These are phyloP conservation scores for Wallemia hederae DNA, from an alignment of 1,284 basidiomycete genomes.

Conservation along the genomic window DNA sequence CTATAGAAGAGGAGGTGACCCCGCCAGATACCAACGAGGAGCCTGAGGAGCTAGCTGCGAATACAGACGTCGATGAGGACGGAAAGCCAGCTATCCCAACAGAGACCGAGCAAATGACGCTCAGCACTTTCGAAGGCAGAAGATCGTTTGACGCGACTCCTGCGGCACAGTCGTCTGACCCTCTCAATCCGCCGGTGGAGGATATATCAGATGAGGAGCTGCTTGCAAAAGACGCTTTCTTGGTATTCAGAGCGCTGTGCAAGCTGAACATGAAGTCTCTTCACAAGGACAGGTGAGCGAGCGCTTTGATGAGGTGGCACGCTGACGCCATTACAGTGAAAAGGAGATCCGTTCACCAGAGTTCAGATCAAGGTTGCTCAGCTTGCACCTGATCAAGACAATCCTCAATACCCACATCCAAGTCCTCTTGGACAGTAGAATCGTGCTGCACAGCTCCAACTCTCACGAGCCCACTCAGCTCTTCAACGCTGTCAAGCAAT, in stretches of 20 bases:
- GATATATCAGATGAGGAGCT: conserved; percentile 25
- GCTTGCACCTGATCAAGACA: conserved; percentile 72
- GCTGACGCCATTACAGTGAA: conserved; percentile 26
- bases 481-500: conserved; percentile 73
- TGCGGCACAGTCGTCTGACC: conserved; percentile 3
- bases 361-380: conserved; percentile 80
- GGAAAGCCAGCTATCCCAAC: background rate
- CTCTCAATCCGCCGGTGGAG: background rate
- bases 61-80: background rate
- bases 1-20: background rate
- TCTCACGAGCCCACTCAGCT: conserved; percentile 53
- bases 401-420: conserved; percentile 70
- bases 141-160: conserved; percentile 8
- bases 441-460: conserved; percentile 64
- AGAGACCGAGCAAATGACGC: background rate
- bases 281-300: conserved; percentile 54
- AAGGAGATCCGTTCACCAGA: conserved; percentile 74
- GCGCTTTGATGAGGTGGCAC: background rate
- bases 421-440: conserved; percentile 51
- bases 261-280: conserved; percentile 95
- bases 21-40: background rate
- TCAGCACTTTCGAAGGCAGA: conserved; percentile 10
- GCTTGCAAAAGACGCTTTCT: conserved; percentile 82
- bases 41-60: background rate
- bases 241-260: conserved; percentile 80